Percentiles rank a stretch among this genome's conserved stretches.
phyloP scores from a whole-genome alignment of 306 rosid species.

The Glycyrrhiza uralensis region DNA sequence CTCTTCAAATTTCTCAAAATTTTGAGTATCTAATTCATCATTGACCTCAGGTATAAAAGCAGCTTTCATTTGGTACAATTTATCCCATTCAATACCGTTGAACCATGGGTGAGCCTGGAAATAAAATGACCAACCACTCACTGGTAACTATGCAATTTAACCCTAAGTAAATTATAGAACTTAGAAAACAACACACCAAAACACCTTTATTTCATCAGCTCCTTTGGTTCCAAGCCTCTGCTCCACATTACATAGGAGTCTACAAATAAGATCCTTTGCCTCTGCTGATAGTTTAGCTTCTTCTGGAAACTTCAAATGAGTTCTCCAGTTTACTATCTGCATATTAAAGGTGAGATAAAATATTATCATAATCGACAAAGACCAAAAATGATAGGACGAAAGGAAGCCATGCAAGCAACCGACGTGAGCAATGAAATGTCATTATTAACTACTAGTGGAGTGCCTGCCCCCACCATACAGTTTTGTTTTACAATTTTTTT shows the following conservation, averaged over 20 bases:
- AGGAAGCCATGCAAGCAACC: not conserved
- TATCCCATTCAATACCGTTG: constrained; percentile 73
- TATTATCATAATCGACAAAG: not conserved
- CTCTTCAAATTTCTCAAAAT: constrained; percentile 90
- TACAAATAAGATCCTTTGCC: constrained; percentile 82
- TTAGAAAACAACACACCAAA: constrained; percentile 60
- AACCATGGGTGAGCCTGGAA: constrained; percentile 87
- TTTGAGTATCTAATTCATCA: constrained; percentile 83
- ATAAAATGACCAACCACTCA: constrained; percentile 21
- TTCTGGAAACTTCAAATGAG: constrained; percentile 70
- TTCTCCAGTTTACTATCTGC: constrained; percentile 89
- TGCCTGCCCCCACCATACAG: too few species aligned
- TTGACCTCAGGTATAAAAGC: constrained; percentile 85
- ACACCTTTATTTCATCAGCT: constrained; percentile 79
- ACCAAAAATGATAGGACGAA: not conserved
- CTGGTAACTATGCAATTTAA: constrained; percentile 15
- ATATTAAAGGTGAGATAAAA: constrained; percentile 3
- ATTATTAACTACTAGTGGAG: constrained; percentile 1
- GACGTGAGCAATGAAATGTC: not conserved
- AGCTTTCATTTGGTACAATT: constrained; percentile 78
- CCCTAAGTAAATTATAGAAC: constrained; percentile 26
- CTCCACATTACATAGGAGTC: constrained; percentile 83
- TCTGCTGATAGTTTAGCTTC: constrained; percentile 72
- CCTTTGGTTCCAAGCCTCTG: constrained; percentile 86
- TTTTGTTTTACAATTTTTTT: too few species aligned